These are phyloP conservation scores for Aphanoascus verrucosus DNA, from an alignment of 2,329 filamentous ascomycete species.

Conservation along the genomic window DNA sequence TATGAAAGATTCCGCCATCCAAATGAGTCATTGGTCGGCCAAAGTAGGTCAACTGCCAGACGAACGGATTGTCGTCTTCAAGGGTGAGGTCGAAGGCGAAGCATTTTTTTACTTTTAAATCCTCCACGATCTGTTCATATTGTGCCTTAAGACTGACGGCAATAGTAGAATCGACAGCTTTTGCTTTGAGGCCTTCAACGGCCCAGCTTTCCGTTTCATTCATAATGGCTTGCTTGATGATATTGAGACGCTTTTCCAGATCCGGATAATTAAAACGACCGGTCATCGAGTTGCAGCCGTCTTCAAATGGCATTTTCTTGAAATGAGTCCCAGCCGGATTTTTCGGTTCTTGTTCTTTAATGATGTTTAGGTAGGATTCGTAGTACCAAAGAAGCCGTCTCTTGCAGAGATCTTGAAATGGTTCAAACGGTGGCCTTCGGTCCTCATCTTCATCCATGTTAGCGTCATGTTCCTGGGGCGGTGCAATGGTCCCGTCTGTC, in stretches of 20 bases:
- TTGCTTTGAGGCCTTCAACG: conserved; percentile 52
- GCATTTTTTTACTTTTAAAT: conserved; percentile 59
- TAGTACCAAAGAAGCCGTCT: conserved; percentile 93
- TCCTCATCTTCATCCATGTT: conserved; percentile 30
- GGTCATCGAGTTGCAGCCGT: conserved; percentile 65
- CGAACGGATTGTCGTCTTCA: conserved; percentile 72
- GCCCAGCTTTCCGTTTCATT: conserved; percentile 64
- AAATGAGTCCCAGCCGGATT: conserved; percentile 57
- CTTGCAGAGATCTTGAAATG: conserved; percentile 85
- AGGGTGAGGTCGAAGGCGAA: conserved; percentile 65
- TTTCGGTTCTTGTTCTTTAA: conserved; percentile 53
- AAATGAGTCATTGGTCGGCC: conserved; percentile 86
- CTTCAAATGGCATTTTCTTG: conserved; percentile 79
- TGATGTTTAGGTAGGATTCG: conserved; percentile 66
- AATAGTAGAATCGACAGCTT: conserved; percentile 59
- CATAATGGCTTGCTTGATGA: conserved; percentile 60
- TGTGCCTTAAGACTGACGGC: conserved; percentile 74
- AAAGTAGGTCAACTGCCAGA: conserved; percentile 82
- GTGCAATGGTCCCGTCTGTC: conserved; percentile 37
- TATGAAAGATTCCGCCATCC: conserved; percentile 78
- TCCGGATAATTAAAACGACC: conserved; percentile 73
- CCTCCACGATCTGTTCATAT: conserved; percentile 68
- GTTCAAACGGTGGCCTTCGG: conserved; percentile 55
- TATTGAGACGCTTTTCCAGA: conserved; percentile 56
- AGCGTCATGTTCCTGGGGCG: conserved; percentile 21